Conservation (phyloP, 2,329 filamentous ascomycete species). For the Parafenestella ontariensis region DNA sequence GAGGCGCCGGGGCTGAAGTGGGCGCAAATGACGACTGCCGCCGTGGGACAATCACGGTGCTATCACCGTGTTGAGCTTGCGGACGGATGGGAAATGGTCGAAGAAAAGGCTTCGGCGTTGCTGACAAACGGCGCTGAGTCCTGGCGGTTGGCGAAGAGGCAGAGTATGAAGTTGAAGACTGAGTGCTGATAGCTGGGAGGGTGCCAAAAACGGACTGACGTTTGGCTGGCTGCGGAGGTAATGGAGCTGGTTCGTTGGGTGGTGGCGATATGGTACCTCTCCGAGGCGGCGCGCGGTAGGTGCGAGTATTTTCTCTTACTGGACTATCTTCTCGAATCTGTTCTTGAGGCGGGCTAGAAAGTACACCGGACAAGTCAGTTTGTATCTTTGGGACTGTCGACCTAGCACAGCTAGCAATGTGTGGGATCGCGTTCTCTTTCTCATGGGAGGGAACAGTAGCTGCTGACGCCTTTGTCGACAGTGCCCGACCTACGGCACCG, state of each 20-base stretch:
- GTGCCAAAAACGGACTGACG: constrained; percentile 35
- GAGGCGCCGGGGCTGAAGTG: constrained; percentile 26
- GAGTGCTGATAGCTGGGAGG: constrained; percentile 8
- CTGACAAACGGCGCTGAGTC: constrained; percentile 35
- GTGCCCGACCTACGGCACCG: not conserved
- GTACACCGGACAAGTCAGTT: not conserved
- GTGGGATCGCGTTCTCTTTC: constrained; percentile 9
- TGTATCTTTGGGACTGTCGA: constrained; percentile 3
- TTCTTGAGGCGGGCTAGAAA: not conserved
- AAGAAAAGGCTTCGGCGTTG: constrained; percentile 45
- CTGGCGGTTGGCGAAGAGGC: constrained; percentile 8
- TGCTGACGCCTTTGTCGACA: not conserved
- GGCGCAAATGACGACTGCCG: constrained; percentile 39
- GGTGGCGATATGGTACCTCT: constrained; percentile 39
- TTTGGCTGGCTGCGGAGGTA: constrained; percentile 29
- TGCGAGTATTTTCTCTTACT: constrained; percentile 31
- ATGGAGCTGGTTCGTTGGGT: constrained; percentile 33
- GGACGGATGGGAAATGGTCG: constrained; percentile 46
- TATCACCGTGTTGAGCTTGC: constrained; percentile 38
- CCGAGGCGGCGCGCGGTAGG: constrained; percentile 35
- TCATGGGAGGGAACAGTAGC: not conserved
- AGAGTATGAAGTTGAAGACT: constrained; percentile 1
- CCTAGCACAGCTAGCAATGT: constrained; percentile 12
- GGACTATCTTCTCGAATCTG: constrained; percentile 27
- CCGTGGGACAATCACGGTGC: constrained; percentile 33